These are phyloP conservation scores for Parmales sp. DNA, from an alignment of 108 stramenopile species.

Conservation along the genomic window DNA sequence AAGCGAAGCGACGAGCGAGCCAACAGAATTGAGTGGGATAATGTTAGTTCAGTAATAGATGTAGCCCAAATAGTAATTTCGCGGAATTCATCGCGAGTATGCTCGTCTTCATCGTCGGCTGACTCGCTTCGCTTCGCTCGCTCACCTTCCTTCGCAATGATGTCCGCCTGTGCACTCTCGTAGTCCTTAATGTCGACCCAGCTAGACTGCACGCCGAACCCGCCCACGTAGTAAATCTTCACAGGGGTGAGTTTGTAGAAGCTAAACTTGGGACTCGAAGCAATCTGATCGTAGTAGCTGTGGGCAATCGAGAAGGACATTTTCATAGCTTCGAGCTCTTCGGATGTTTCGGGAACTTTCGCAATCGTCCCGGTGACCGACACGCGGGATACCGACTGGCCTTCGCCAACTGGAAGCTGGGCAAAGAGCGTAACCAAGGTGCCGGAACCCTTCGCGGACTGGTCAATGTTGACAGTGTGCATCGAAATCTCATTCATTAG, in stretches of 20 bases:
- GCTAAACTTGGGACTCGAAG: constrained; percentile 82
- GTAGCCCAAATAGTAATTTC: too few species aligned
- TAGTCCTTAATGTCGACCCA: constrained; percentile 87
- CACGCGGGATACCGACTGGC: constrained; percentile 82
- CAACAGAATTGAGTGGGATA: too few species aligned
- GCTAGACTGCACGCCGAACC: constrained; percentile 84
- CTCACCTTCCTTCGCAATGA: constrained; percentile 88
- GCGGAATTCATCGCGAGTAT: too few species aligned
- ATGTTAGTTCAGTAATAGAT: too few species aligned
- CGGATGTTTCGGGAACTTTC: constrained; percentile 47
- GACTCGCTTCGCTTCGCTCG: too few species aligned
- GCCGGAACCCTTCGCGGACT: constrained; percentile 14
- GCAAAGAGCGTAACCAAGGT: constrained; percentile 63
- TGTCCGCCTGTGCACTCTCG: constrained; percentile 68
- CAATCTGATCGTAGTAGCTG: constrained; percentile 88
- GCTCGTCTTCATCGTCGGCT: too few species aligned
- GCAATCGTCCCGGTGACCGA: constrained; percentile 74
- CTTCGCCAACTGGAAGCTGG: constrained; percentile 43
- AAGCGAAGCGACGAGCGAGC: not conserved
- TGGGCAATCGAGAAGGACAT: constrained; percentile 83
- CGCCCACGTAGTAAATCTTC: constrained; percentile 88
- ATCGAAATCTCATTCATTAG: constrained; percentile 86
- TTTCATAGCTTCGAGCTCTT: constrained; percentile 71
- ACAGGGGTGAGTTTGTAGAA: constrained; percentile 77
- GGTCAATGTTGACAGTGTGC: constrained; percentile 86